Evolutionary conservation across 805 yeast species (phyloP), one percentile per base, ranked within the genome.

Genomic region (Phaffomyces thermotolerans): DNA sequence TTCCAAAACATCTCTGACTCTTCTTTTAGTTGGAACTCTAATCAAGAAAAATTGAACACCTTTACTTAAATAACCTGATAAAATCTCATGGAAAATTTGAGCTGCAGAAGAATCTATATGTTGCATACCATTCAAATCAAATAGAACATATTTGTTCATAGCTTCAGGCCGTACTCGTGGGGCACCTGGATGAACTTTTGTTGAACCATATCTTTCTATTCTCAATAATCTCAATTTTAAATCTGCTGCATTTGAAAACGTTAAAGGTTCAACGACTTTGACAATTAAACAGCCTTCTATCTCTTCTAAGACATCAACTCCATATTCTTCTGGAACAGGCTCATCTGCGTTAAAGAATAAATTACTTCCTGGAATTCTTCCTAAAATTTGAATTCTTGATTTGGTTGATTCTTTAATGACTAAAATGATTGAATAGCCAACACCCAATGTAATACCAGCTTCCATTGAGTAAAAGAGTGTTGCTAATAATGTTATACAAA

Each of bases 371-470:
- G 79, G 78, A 5, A 78, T 59, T 44, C 93, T 69, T 3, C 89
- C 87, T 48, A 88, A 66, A 39, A 90, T 84, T 60, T 88, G 96
- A 47, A 89, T 86, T 50, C 95, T 71, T 2, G 96, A 89, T 44
- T 75, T 70, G 0, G 95, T 79, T 2, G 95, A 81, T 57, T 86
- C 87, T 51, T 78, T 83, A 27, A 89, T 75, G 6, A 91, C 90
- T 44, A 95, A 68, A 30, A 90, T 69, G 17, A 91, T 66, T 35
- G 95, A 88, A 52, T 87, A 85, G 0, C 78, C 77, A 39, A 86
- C 79, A 0, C 99, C 98, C n/a, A 87, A 74, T 3, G 84, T 79
- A 39, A 93, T 87, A 2, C 99, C 98, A 14, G 84, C 79, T 60
- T 91, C 96, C 59, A 90, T 80, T 0, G 97, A 88, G 60, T 74